phyloP scores from a whole-genome alignment of 148 eudicot species.

The Limonium bicolor region DNA sequence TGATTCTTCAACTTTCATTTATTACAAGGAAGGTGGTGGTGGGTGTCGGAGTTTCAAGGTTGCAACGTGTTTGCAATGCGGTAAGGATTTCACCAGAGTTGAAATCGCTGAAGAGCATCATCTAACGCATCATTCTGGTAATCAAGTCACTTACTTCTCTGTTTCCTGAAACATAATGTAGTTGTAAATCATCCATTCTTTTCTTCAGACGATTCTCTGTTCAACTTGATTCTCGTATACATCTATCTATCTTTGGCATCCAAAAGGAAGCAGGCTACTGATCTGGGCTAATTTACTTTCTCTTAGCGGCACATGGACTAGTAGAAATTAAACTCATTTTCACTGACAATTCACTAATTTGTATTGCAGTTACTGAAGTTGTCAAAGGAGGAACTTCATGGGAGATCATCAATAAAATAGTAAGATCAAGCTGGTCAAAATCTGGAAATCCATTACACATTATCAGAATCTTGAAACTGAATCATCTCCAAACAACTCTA shows the following conservation, averaged over 20 bases:
- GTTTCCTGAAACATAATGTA: no score
- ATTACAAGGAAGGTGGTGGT: no score
- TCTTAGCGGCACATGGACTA: background rate
- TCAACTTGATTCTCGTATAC: no score
- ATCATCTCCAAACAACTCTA: constrained; percentile 53
- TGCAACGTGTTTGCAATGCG: constrained; percentile 37
- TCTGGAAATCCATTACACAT: constrained; percentile 11
- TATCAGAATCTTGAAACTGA: constrained; percentile 48
- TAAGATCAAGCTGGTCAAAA: constrained; percentile 27
- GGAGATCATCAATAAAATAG: constrained; percentile 46
- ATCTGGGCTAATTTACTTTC: background rate
- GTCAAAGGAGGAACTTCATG: constrained; percentile 52
- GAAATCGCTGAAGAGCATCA: constrained; percentile 49
- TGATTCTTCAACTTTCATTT: constrained; percentile 12
- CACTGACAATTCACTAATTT: background rate
- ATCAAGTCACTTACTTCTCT: no score
- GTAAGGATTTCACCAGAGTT: constrained; percentile 36
- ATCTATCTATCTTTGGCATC: no score
- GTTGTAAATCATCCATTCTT: no score
- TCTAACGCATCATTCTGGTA: constrained; percentile 64
- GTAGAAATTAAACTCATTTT: background rate
- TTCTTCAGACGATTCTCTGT: no score
- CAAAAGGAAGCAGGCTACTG: no score
- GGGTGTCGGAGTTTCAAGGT: constrained; percentile 8
- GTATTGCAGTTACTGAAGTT: constrained; percentile 45